phyloP scores from a whole-genome alignment of 2,329 filamentous ascomycete genomes.

The Colletotrichum nymphaeae region DNA sequence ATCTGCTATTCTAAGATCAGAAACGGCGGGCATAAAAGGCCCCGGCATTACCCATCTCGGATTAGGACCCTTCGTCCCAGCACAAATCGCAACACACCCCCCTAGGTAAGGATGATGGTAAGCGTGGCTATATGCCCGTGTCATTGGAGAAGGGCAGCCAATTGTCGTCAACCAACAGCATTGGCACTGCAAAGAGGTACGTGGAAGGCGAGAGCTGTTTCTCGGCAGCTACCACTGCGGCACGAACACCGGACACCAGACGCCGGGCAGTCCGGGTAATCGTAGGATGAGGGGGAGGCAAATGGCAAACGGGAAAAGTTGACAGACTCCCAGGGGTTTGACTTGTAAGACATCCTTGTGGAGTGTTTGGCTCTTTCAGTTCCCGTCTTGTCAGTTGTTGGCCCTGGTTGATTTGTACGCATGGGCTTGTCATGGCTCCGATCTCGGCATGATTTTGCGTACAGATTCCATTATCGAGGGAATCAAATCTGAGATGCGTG shows the following conservation, averaged over 20 bases:
- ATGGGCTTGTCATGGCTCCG: background rate
- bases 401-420: background rate
- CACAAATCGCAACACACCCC: background rate
- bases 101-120: constrained; percentile 9
- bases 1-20: constrained; percentile 12
- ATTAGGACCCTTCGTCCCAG: constrained; percentile 3
- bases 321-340: background rate
- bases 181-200: background rate
- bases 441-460: background rate
- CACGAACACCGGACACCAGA: background rate
- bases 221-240: background rate
- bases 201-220: background rate
- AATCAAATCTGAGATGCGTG: background rate
- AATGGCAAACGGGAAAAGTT: background rate
- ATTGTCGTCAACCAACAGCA: constrained; percentile 2
- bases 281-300: background rate
- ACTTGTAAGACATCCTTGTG: background rate
- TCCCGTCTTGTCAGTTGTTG: background rate
- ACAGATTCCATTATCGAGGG: background rate
- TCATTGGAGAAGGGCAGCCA: background rate
- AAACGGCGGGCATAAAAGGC: background rate
- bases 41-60: constrained; percentile 16
- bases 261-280: background rate
- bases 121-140: background rate
- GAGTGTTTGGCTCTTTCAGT: background rate